Conservation (phyloP, 495 filamentous ascomycete species). For the Talaromyces ruber region DNA sequence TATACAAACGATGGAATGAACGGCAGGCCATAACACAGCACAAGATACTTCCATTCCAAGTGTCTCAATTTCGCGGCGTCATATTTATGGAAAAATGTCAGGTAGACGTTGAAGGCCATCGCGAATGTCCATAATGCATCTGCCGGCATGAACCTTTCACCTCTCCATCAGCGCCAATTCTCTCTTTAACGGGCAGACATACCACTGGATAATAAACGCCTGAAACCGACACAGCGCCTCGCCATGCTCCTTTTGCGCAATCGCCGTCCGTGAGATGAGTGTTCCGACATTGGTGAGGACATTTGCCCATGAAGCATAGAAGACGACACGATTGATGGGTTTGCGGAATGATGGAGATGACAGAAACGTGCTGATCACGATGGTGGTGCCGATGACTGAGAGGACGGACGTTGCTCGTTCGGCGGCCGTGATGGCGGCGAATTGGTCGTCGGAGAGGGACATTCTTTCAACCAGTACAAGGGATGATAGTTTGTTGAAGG, state of each 20-base stretch:
- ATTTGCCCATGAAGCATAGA: constrained; percentile 81
- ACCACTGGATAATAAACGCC: constrained; percentile 70
- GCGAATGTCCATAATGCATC: constrained; percentile 75
- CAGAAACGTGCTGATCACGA: constrained; percentile 68
- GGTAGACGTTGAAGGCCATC: constrained; percentile 83
- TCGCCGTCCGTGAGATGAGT: constrained; percentile 56
- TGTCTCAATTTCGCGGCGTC: constrained; percentile 55
- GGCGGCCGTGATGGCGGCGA: constrained; percentile 45
- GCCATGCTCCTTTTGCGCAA: constrained; percentile 22
- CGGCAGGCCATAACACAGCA: constrained; percentile 69
- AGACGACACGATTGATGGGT: constrained; percentile 83
- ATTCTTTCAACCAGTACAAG: neutral
- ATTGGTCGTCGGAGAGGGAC: constrained; percentile 9
- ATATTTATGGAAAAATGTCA: constrained; percentile 76
- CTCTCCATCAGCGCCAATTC: constrained; percentile 6
- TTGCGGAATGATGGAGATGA: constrained; percentile 44
- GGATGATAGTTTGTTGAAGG: too few species aligned
- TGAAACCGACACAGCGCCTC: constrained; percentile 66
- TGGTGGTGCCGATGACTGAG: constrained; percentile 62
- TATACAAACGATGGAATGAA: constrained; percentile 62
- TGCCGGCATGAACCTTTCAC: constrained; percentile 58
- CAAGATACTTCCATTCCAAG: constrained; percentile 65
- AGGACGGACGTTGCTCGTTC: constrained; percentile 62
- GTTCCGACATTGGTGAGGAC: constrained; percentile 73
- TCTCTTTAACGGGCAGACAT: constrained; percentile 1